These are phyloP conservation scores for Schwanniomyces yamadae DNA, from an alignment of 805 yeast genomes.

Conservation along the genomic window DNA sequence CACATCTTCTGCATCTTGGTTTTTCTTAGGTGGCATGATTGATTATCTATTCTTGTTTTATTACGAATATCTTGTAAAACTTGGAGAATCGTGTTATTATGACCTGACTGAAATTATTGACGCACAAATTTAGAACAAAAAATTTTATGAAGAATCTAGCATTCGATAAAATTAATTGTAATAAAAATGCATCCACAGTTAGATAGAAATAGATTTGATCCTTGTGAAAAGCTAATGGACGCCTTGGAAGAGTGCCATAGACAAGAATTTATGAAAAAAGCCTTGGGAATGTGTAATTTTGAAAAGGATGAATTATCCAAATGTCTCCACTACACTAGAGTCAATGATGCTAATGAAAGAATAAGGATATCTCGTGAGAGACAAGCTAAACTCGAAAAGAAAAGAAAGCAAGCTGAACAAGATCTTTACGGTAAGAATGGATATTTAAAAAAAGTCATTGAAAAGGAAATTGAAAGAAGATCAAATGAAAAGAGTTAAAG, in stretches of 20 bases:
- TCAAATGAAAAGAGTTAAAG: conserved; percentile 1
- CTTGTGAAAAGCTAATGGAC: conserved; percentile 78
- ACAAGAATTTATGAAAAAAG: conserved; percentile 61
- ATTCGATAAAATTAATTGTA: too few species aligned
- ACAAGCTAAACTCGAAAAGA: conserved; percentile 52
- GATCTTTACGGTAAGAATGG: conserved; percentile 78
- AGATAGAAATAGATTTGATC: conserved; percentile 41
- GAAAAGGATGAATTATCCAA: conserved; percentile 74
- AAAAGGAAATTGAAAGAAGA: conserved; percentile 26
- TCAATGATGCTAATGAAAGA: conserved; percentile 57
- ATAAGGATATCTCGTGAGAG: conserved; percentile 54
- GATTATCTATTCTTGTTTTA: too few species aligned
- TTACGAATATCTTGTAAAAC: too few species aligned
- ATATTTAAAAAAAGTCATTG: conserved; percentile 63
- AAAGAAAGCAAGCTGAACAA: conserved; percentile 64
- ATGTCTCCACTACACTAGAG: conserved; percentile 79
- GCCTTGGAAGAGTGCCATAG: conserved; percentile 90
- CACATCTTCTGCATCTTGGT: conserved; percentile 67
- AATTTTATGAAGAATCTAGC: too few species aligned
- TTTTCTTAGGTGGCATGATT: conserved; percentile 15
- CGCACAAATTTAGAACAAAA: too few species aligned
- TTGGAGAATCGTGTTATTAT: too few species aligned
- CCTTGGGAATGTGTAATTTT: conserved; percentile 81
- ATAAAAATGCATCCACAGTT: conserved; percentile 44
- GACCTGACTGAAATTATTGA: too few species aligned